Evolutionary conservation across 2,329 filamentous ascomycete genomes (phyloP), one percentile per base, ranked within the genome.

Genomic region (Diaporthe sp.): DNA sequence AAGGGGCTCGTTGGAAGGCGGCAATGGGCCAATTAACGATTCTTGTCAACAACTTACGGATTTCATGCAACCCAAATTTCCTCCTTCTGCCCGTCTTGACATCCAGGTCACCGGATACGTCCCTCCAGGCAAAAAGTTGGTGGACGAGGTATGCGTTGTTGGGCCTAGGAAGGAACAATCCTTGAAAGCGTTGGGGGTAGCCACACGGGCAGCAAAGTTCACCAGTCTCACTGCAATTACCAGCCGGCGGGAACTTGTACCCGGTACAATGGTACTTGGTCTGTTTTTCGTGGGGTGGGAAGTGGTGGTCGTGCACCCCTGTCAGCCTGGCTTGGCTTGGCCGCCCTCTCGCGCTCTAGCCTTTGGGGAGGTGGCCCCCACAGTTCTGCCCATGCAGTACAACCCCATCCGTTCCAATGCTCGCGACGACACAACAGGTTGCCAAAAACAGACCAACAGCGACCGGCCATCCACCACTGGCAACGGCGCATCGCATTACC

Each of bases 171-270:
- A 69, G 65, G 65, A 69, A 69, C 49, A 55, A 69, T 69, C 65
- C 65, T 69, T 69, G 65, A 69, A 69, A 69, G 65, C 65, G 65
- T 69, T 69, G 65, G 65, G 65, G 65, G 65, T 69, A 69, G 65
- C 65, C 65, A 69, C 34, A 69, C 65, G 49, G 34, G 49, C 12
- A 69, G 65, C 65, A 69, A 69, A 55, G 65, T 69, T 55, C 65
- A 68, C 49, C 49, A 69, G 65, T 69, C 65, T 69, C 65, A 69
- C 65, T 55, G 65, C 65, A 55, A 69, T 68, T 39, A 51, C 46
- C 44, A 39, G 65, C 2, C 22, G 22, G 31, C 49, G 34, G 65
- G 49, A 17, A n/a, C 65, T 53, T 28, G 65, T 69, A 69, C 65
- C 65, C 34, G 46, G 31, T 68, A 68, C 65, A 39, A 25, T 3